Evolutionary conservation across 75 land plant species (phyloP).

Genomic region (Pinus taeda): DNA sequence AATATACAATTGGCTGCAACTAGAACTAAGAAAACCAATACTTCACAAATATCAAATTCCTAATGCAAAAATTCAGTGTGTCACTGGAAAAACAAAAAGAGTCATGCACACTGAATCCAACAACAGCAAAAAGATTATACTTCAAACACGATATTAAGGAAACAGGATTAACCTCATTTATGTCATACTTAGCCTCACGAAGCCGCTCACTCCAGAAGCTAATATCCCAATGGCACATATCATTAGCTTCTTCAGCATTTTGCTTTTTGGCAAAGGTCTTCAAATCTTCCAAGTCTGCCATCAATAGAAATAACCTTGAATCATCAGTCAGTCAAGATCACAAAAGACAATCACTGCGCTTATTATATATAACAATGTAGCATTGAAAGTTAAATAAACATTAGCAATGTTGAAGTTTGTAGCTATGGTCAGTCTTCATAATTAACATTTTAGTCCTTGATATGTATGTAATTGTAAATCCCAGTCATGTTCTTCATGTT

Average conservation of each 20-base stretch:
- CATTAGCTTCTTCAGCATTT: conserved; percentile 68
- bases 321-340: background rate
- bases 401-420: no score
- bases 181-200: conserved; percentile 81
- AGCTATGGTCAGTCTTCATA: no score
- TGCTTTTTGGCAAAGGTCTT: conserved; percentile 56
- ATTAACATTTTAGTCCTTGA: no score
- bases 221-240: conserved; percentile 75
- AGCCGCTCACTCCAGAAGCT: conserved; percentile 93
- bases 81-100: background rate
- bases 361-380: no score
- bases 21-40: background rate
- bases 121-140: background rate
- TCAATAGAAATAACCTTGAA: background rate
- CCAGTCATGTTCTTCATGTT: no score
- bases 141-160: background rate
- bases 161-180: conserved; percentile 62
- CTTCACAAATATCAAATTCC: background rate
- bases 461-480: no score
- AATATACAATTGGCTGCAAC: no score
- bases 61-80: background rate
- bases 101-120: background rate
- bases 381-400: no score
- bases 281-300: conserved; percentile 73
- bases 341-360: no score